Evolutionary conservation across 495 filamentous ascomycete genomes (phyloP).

Genomic region (Penicillium dipodomyicola): DNA sequence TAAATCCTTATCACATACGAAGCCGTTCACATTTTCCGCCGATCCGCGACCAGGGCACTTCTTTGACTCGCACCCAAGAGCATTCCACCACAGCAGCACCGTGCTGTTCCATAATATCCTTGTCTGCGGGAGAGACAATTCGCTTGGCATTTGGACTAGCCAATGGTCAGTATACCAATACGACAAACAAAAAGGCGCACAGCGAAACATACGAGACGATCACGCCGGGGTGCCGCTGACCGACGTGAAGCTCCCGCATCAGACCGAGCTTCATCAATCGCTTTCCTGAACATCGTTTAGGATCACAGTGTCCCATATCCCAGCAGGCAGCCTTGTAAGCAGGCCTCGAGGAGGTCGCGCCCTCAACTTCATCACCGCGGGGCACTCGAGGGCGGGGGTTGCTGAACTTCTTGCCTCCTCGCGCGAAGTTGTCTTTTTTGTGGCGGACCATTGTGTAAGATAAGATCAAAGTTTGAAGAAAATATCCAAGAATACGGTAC

Average conservation of each 20-base stretch:
- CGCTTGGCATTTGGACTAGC: slow-evolving; percentile 81
- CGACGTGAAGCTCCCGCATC: slow-evolving; percentile 89
- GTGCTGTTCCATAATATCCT: slow-evolving; percentile 74
- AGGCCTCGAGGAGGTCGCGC: slow-evolving; percentile 46
- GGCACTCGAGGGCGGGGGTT: slow-evolving; percentile 48
- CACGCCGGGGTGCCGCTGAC: slow-evolving; percentile 85
- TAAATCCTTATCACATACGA: slow-evolving; percentile 38
- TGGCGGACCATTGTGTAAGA: slow-evolving; percentile 71
- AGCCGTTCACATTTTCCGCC: slow-evolving; percentile 93
- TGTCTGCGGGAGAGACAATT: slow-evolving; percentile 77
- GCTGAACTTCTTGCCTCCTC: slow-evolving; percentile 64
- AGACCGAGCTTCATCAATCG: slow-evolving; percentile 84
- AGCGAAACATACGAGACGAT: slow-evolving; percentile 67
- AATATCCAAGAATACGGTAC: neutral
- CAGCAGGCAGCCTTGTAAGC: slow-evolving; percentile 91
- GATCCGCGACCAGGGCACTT: slow-evolving; percentile 87
- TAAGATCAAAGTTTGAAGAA: neutral
- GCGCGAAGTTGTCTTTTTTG: slow-evolving; percentile 84
- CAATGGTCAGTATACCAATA: slow-evolving; percentile 13
- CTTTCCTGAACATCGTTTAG: slow-evolving; percentile 95
- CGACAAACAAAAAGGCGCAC: slow-evolving; percentile 6
- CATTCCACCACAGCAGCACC: slow-evolving; percentile 97
- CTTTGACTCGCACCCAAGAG: slow-evolving; percentile 88
- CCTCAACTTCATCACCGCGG: slow-evolving; percentile 38
- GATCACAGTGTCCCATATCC: slow-evolving; percentile 97